Conservation (phyloP, 2,329 filamentous ascomycete genomes). For the Neurospora sp. region DNA sequence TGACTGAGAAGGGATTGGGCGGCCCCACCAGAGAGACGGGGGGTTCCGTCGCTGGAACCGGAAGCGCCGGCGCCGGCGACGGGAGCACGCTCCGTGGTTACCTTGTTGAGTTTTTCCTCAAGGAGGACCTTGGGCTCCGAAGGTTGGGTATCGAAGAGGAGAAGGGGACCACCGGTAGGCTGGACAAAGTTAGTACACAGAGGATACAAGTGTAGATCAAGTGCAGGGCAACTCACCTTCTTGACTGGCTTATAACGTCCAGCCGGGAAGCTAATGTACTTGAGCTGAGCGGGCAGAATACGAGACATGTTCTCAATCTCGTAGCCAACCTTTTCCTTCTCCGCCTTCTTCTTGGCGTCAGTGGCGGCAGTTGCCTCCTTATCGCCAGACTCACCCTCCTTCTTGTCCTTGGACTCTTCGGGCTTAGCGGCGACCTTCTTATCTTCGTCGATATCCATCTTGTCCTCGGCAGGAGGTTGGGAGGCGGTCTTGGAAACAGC, state of each 20-base stretch:
- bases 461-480: constrained; percentile 52
- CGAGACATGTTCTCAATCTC: constrained; percentile 96
- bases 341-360: constrained; percentile 74
- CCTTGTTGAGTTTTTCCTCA: constrained; percentile 88
- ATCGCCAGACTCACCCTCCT: constrained; percentile 33
- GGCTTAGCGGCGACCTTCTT: constrained; percentile 36
- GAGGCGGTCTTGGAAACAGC: constrained; percentile 53
- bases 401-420: constrained; percentile 44
- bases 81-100: constrained; percentile 51
- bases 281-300: constrained; percentile 84
- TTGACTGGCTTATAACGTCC: constrained; percentile 87
- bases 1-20: constrained; percentile 22
- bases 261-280: constrained; percentile 87
- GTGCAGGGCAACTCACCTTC: constrained; percentile 48
- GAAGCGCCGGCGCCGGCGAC: constrained; percentile 37
- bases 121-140: constrained; percentile 70
- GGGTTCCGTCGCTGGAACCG: constrained; percentile 10
- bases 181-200: constrained; percentile 36
- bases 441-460: constrained; percentile 79
- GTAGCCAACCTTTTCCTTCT: constrained; percentile 95
- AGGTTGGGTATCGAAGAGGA: constrained; percentile 78
- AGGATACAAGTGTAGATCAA: background rate
- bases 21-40: constrained; percentile 11
- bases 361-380: constrained; percentile 45
- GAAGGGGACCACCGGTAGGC: constrained; percentile 86